Evolutionary conservation across 208 protist genomes (phyloP), one percentile per base, ranked within the genome.

Genomic region (Blastocrithidia nonstop): DNA sequence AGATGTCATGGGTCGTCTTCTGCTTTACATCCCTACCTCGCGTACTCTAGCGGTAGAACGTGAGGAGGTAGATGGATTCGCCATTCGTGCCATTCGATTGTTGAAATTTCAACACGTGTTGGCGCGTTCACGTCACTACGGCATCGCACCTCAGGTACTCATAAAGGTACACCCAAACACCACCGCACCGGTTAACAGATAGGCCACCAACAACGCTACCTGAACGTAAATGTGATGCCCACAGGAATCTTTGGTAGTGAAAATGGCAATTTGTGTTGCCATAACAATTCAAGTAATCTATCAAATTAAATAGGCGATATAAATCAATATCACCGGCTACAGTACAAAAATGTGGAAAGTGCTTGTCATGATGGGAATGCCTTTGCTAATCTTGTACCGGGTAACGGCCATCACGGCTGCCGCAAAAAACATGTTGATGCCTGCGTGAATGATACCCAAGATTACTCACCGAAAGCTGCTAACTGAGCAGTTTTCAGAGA

Each of bases 371-470:
- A 41, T 22, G 0, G 39, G 54, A 46, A 88, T 88, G 23, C 79
- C 79, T 5, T 52, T 45, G 1, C 60, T 43, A 32, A 88, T 83
- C 0, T 44, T 25, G 5, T 44, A 54, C 0, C 80, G 56, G 9
- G 56, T 73, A 25, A 54, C 8, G 41, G 57, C 32, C 52, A 89
- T 79, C 4, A 79, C 38, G 0, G 36, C 11, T n/a, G 81, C 53
- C 7, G 57, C 51, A 49, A 78, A 85, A 13, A 67, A 35, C 51
- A 83, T 81, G 40, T 85, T 85, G 19, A 85, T 37, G 16, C 75
- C 72, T 20, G 48, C 46, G 55, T 85, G 57, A 6, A 50, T 22
- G 22, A 73, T 63, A 8, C 80, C 80, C 3, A 77, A 21, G 20
- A 43, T 29, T 9, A 59, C 39, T 67, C 71, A 81, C 1, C 16